Conservation (phyloP, 768 basidiomycete species). For the Sporobolomyces pararoseus region DNA sequence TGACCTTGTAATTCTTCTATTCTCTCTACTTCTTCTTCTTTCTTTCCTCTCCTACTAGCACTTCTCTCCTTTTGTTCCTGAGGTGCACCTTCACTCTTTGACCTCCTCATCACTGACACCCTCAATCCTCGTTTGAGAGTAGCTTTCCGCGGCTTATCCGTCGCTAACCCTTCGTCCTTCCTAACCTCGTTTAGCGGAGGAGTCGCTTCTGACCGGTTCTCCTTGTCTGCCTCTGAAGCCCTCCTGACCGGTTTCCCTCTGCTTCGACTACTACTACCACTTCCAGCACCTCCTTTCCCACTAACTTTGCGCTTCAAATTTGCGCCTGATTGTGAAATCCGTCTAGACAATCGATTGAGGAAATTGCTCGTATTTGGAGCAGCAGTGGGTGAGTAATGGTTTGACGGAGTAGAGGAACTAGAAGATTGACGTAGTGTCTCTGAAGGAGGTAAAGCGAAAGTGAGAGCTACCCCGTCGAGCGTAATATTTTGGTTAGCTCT, state of each 20-base stretch:
- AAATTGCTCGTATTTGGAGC: constrained; percentile 6
- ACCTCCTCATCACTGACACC: constrained; percentile 14
- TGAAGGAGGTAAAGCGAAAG: too few species aligned
- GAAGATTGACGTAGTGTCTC: too few species aligned
- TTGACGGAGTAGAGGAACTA: too few species aligned
- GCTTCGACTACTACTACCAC: too few species aligned
- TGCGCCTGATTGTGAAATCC: constrained; percentile 10
- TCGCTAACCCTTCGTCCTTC: background rate
- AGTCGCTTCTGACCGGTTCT: background rate
- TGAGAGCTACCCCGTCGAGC: too few species aligned
- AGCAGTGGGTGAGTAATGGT: background rate
- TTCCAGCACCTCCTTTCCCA: too few species aligned
- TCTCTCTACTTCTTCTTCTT: background rate
- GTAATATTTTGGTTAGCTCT: too few species aligned
- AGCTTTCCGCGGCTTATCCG: background rate
- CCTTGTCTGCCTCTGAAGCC: constrained; percentile 7
- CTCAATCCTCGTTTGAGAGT: constrained; percentile 14
- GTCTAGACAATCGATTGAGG: constrained; percentile 19
- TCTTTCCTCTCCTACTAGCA: background rate
- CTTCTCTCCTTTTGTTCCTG: background rate
- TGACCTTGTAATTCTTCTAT: background rate
- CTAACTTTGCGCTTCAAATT: constrained; percentile 17
- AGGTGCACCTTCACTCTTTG: constrained; percentile 14
- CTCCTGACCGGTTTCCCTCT: background rate
- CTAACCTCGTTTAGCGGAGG: background rate